phyloP scores from a whole-genome alignment of 75 land plant genomes.

The Picea sitchensis region DNA sequence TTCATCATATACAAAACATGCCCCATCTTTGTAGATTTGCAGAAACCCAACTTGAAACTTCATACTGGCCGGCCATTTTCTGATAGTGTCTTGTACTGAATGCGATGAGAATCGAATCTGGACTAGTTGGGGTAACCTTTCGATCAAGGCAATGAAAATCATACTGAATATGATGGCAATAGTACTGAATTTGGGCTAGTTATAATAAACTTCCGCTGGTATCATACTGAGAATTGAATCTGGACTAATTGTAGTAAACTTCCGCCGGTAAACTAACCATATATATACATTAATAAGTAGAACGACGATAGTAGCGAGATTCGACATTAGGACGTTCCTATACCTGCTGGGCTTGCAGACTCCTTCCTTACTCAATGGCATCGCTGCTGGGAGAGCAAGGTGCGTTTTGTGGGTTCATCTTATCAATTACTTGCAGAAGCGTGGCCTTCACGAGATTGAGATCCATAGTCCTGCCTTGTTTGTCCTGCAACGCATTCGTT shows the following conservation, averaged over 20 bases:
- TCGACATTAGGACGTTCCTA: too few relatives aligned
- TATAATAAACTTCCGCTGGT: too few relatives aligned
- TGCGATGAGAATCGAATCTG: too few relatives aligned
- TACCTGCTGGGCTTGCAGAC: background rate
- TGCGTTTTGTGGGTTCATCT: background rate
- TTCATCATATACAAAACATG: background rate
- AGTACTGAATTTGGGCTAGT: too few relatives aligned
- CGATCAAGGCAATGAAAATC: background rate
- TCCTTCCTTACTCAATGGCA: background rate
- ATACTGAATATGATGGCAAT: too few relatives aligned
- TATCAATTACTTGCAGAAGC: conserved; percentile 1
- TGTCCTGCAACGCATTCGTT: background rate
- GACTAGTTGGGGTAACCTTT: background rate
- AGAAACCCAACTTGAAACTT: background rate
- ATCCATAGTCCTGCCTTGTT: conserved; percentile 4
- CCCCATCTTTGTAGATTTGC: background rate
- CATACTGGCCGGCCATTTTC: background rate
- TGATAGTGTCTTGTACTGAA: background rate
- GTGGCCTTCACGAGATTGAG: background rate
- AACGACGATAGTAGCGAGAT: too few relatives aligned
- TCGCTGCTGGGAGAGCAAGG: background rate
- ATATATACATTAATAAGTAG: too few relatives aligned
- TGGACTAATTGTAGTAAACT: too few relatives aligned
- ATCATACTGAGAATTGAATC: background rate
- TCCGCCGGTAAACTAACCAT: too few relatives aligned